These are phyloP conservation scores for Colletotrichum karsti DNA, from an alignment of 2,329 filamentous ascomycete genomes.

Conservation along the genomic window DNA sequence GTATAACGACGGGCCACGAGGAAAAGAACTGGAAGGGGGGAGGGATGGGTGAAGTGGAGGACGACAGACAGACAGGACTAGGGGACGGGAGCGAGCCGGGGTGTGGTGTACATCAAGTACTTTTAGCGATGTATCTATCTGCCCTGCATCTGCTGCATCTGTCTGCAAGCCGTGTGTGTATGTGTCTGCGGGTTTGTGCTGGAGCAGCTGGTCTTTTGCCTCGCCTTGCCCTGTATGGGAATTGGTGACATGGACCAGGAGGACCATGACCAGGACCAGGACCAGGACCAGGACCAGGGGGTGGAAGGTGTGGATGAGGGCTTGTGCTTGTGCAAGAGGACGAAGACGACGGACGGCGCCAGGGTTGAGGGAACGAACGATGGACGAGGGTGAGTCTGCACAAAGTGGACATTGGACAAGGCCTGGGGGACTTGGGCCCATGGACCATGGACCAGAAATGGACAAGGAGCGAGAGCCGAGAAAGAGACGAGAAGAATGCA, in stretches of 20 bases:
- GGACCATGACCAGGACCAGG: not conserved
- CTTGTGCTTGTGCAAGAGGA: constrained; percentile 12
- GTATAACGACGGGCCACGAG: constrained; percentile 25
- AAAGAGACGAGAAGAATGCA: constrained; percentile 19
- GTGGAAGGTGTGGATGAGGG: not conserved
- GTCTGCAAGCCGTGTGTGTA: not conserved
- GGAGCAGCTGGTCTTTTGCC: not conserved
- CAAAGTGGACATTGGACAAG: not conserved
- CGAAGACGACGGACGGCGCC: not conserved
- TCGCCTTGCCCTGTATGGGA: not conserved
- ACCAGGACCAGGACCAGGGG: not conserved
- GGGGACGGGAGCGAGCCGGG: constrained; percentile 15
- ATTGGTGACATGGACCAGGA: not conserved
- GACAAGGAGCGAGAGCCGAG: constrained; percentile 10
- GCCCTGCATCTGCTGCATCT: not conserved
- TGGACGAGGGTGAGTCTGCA: not conserved
- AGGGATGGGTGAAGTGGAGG: not conserved
- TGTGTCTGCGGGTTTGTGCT: not conserved
- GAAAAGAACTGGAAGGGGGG: constrained; percentile 4
- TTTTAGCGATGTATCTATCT: not conserved
- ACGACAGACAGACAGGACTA: no score
- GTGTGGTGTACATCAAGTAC: not conserved
- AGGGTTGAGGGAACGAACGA: constrained; percentile 6
- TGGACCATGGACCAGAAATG: not conserved
- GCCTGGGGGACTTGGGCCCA: not conserved